These are phyloP conservation scores for Leccinum laetum DNA, from an alignment of 1,284 basidiomycete species.

Conservation along the genomic window DNA sequence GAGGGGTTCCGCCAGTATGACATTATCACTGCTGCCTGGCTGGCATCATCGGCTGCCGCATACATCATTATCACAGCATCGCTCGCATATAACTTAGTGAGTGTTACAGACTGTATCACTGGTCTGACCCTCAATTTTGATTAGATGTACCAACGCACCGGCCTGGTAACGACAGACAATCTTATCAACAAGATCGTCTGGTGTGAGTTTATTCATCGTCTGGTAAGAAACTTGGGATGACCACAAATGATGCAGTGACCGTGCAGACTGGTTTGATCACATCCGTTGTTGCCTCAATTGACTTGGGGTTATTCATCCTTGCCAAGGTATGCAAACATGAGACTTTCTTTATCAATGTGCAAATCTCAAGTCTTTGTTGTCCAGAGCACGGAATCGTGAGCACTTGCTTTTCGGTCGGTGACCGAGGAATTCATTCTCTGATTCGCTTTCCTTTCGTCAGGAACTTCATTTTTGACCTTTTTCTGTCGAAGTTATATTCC, in stretches of 20 bases:
- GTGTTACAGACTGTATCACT: conserved; percentile 10
- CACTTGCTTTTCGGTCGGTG: background rate
- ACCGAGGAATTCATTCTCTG: background rate
- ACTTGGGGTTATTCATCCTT: conserved; percentile 14
- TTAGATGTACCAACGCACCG: conserved; percentile 13
- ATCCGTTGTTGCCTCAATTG: conserved; percentile 12
- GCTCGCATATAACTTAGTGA: conserved; percentile 44
- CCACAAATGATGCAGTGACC: conserved; percentile 9
- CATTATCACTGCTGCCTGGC: conserved; percentile 46
- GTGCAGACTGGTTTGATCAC: conserved; percentile 24
- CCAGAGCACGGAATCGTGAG: conserved; percentile 10
- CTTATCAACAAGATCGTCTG: conserved; percentile 19
- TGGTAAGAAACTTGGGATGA: background rate
- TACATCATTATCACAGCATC: conserved; percentile 48
- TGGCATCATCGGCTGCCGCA: conserved; percentile 43
- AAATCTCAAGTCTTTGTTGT: background rate
- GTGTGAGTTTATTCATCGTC: conserved; percentile 6
- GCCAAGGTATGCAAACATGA: conserved; percentile 8
- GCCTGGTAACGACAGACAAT: conserved; percentile 18
- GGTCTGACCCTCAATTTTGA: background rate
- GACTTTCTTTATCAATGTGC: background rate
- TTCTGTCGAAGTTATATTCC: conserved; percentile 52
- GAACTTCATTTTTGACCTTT: conserved; percentile 53
- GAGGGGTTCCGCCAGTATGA: conserved; percentile 20
- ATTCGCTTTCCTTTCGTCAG: conserved; percentile 24